These are phyloP conservation scores for Chaetomiaceae sp. DNA, from an alignment of 2,329 filamentous ascomycete species.

Conservation along the genomic window DNA sequence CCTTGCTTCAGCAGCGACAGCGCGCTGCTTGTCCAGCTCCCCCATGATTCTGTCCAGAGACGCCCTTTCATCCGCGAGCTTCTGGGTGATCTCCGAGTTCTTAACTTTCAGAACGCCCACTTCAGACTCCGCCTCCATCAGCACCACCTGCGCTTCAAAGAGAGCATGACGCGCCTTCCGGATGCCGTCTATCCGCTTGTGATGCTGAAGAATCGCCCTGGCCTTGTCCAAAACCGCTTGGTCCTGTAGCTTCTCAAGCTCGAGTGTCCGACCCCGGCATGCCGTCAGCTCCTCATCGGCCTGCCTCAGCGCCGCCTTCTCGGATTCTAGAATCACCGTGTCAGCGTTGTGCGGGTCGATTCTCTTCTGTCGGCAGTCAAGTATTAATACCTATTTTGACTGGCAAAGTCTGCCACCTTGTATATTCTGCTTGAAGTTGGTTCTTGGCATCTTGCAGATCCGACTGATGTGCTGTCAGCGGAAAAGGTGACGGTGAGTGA, in stretches of 20 bases:
- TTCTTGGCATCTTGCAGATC: slow-evolving; percentile 57
- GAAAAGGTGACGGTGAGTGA: not conserved
- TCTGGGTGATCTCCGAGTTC: slow-evolving; percentile 52
- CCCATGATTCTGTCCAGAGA: slow-evolving; percentile 36
- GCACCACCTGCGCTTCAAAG: slow-evolving; percentile 62
- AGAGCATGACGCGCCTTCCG: slow-evolving; percentile 56
- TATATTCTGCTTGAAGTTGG: slow-evolving; percentile 58
- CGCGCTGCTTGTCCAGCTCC: slow-evolving; percentile 35
- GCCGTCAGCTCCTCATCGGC: slow-evolving; percentile 27
- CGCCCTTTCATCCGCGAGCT: slow-evolving; percentile 41
- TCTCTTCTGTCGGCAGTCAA: not conserved
- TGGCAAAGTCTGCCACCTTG: slow-evolving; percentile 60
- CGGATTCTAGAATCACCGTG: slow-evolving; percentile 25
- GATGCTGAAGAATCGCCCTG: slow-evolving; percentile 44
- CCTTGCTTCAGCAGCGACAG: slow-evolving; percentile 30
- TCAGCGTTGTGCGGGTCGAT: too few relatives aligned
- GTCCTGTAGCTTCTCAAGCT: slow-evolving; percentile 40
- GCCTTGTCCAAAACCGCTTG: slow-evolving; percentile 50
- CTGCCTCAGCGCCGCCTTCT: slow-evolving; percentile 31
- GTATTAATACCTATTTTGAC: slow-evolving; percentile 58
- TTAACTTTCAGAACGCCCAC: slow-evolving; percentile 59
- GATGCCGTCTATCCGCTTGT: slow-evolving; percentile 57
- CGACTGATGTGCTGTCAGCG: slow-evolving; percentile 32
- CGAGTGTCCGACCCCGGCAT: slow-evolving; percentile 28
- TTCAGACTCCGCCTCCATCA: slow-evolving; percentile 81